These are phyloP conservation scores for Ceriops tagal DNA, from an alignment of 345 rosid genomes.

Conservation along the genomic window DNA sequence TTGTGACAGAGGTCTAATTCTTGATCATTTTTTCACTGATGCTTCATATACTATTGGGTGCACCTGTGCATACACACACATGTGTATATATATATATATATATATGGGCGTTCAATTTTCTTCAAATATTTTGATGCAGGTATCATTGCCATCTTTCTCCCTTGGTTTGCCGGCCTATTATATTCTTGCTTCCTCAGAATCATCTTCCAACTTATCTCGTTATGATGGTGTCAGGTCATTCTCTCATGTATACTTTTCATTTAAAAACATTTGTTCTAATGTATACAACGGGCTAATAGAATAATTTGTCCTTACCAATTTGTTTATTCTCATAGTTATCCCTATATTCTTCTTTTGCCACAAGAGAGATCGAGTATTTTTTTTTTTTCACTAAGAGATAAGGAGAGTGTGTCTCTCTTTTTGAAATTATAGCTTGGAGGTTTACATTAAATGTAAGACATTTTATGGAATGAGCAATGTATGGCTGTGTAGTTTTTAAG, in stretches of 20 bases:
- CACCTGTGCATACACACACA: no score
- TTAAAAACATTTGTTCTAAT: background rate
- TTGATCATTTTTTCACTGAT: background rate
- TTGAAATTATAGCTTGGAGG: no score
- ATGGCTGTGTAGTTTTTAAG: no score
- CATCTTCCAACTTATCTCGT: conserved; percentile 86
- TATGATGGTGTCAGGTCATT: conserved; percentile 85
- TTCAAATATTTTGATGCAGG: conserved; percentile 35
- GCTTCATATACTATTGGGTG: no score
- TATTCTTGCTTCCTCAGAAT: conserved; percentile 80
- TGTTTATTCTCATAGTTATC: background rate
- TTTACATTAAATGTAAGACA: no score
- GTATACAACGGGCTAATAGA: background rate
- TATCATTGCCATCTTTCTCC: conserved; percentile 80
- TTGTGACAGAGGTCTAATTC: conserved; percentile 46
- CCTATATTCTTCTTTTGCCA: background rate
- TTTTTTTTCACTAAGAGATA: background rate
- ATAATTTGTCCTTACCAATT: background rate
- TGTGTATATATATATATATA: no score
- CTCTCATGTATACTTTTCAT: background rate
- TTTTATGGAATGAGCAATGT: no score
- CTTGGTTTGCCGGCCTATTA: conserved; percentile 90
- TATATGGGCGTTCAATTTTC: no score
- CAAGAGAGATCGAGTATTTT: background rate
- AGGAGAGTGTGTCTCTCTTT: no score